Percentiles rank a stretch among this genome's conserved stretches.
These are phyloP conservation scores for Patellifolia procumbens DNA, from an alignment of 179 eudicot species.

Conservation along the genomic window DNA sequence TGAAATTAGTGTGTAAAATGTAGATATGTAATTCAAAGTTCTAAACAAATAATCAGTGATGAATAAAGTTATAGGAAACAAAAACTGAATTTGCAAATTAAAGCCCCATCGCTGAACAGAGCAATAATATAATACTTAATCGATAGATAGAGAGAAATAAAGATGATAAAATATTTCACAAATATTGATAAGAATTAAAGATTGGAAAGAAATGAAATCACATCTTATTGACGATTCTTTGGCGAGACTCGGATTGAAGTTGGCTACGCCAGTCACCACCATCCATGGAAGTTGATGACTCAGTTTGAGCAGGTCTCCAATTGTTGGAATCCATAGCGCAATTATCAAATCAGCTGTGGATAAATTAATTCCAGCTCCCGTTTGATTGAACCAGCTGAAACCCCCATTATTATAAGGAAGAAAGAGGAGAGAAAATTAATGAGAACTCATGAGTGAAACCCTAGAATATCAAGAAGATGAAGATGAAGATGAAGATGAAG, in stretches of 20 bases:
- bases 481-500: not conserved
- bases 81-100: not conserved
- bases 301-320: constrained; percentile 25
- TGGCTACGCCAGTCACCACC: constrained; percentile 40
- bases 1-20: too few relatives aligned
- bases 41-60: not conserved
- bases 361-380: not conserved
- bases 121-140: not conserved
- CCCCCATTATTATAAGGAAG: not conserved
- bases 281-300: constrained; percentile 14
- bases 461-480: not conserved
- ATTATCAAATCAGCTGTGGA: not conserved
- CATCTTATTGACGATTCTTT: constrained; percentile 43
- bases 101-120: not conserved
- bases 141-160: not conserved
- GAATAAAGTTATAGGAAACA: not conserved
- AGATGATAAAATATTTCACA: not conserved
- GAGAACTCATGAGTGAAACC: constrained; percentile 1
- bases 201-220: constrained; percentile 13
- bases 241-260: constrained; percentile 38
- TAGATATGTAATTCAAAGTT: too few relatives aligned
- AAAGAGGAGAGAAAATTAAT: not conserved
- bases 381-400: constrained; percentile 4
- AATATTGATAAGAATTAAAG: not conserved
- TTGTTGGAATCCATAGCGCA: constrained; percentile 22